phyloP scores from a whole-genome alignment of 345 rosid genomes.

The Pugionium cornutum region DNA sequence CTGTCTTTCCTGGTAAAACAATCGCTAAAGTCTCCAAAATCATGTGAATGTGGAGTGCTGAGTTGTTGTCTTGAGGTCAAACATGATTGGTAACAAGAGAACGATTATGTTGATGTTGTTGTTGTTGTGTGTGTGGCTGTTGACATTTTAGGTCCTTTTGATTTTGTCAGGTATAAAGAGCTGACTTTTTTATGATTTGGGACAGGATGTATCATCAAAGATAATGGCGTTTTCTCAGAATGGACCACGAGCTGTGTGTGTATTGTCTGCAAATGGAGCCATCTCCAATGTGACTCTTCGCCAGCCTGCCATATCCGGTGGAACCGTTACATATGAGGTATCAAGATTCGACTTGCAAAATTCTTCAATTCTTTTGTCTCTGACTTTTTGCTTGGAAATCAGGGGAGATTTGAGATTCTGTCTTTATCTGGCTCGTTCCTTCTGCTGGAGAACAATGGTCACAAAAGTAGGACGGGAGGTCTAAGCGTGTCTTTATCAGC shows the following conservation, averaged over 20 bases:
- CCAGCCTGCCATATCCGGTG: conserved; percentile 66
- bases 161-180: neutral
- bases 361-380: neutral
- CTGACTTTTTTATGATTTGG: neutral
- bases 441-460: conserved; percentile 46
- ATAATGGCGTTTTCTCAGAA: conserved; percentile 70
- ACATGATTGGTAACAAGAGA: conserved; percentile 1
- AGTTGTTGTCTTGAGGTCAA: conserved; percentile 6
- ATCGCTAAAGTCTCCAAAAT: neutral
- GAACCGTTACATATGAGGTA: conserved; percentile 85
- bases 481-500: conserved; percentile 80
- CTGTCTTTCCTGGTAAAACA: neutral
- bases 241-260: conserved; percentile 74
- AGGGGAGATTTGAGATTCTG: conserved; percentile 88
- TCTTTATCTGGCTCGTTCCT: conserved; percentile 79
- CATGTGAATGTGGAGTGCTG: conserved; percentile 6
- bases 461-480: conserved; percentile 62
- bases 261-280: conserved; percentile 86
- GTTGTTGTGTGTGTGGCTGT: neutral
- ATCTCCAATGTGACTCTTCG: conserved; percentile 78
- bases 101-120: conserved; percentile 3
- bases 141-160: neutral
- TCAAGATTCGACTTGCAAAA: neutral
- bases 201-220: conserved; percentile 78
- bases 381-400: conserved; percentile 22